Evolutionary conservation across 495 filamentous ascomycete species (phyloP).

Genomic region (Jackrogersella minutella): DNA sequence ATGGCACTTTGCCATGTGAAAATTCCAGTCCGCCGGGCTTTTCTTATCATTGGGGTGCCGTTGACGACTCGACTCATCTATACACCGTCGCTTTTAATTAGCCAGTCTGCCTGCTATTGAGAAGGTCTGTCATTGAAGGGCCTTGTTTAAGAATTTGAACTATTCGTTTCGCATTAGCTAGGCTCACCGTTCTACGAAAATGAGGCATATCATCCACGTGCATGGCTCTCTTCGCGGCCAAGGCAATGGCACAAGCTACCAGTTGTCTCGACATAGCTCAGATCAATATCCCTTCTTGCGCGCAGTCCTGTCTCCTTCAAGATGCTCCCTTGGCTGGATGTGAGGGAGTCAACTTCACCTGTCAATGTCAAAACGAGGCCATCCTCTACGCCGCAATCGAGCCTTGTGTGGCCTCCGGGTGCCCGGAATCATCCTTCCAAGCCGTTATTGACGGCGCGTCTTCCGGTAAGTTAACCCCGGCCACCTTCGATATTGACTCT

Average conservation of each 20-base stretch:
- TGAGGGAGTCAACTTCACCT: constrained; percentile 42
- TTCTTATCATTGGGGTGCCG: background rate
- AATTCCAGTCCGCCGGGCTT: background rate
- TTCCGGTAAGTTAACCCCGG: constrained; percentile 19
- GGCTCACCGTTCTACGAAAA: background rate
- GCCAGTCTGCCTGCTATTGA: background rate
- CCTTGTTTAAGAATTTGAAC: background rate
- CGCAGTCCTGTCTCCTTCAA: constrained; percentile 44
- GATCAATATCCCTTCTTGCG: constrained; percentile 42
- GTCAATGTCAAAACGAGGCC: constrained; percentile 44
- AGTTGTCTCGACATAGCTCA: constrained; percentile 42
- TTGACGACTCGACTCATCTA: background rate
- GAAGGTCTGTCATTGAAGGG: background rate
- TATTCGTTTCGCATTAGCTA: background rate
- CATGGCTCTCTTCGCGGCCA: background rate
- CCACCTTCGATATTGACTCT: background rate
- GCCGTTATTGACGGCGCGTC: constrained; percentile 42
- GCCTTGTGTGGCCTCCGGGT: constrained; percentile 40
- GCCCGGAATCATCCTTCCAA: constrained; percentile 32
- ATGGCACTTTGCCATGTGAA: constrained; percentile 15
- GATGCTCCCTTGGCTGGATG: constrained; percentile 40
- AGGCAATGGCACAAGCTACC: constrained; percentile 2
- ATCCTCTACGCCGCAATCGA: constrained; percentile 41
- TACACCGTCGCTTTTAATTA: background rate
- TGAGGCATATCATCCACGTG: background rate